Evolutionary conservation across 1,284 basidiomycete genomes (phyloP), one percentile per base, ranked within the genome.

Genomic region (Apiotrichum gracile): DNA sequence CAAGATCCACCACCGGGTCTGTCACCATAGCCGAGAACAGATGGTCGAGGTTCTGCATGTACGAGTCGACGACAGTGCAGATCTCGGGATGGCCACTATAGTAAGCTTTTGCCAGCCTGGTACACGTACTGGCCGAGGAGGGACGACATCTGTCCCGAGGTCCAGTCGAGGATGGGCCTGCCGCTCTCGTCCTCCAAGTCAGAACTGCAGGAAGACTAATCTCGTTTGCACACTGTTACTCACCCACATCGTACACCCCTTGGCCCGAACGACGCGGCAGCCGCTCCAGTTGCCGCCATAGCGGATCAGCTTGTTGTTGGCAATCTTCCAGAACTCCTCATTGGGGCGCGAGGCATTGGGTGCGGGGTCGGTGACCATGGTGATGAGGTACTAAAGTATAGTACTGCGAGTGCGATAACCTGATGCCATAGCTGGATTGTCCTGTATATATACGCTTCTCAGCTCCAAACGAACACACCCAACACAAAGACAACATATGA

Each of bases 151-250:
- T 68, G 66, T 13, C 65, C 68, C 14, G 57, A 63, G 4, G 69
- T 72, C 48, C 58, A 72, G 57, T 72, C 69, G 31, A 72, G 57
- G 45, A 72, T 67, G 34, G 61, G 53, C 14, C 57, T 55, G 14
- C 64, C 68, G 21, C 61, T 53, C 27, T 55, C 51, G 52, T 71
- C 68, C 58, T 67, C 47, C 14, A 4, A 2, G 34, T 48, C 37
- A 54, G 47, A 29, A n/a, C 24, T 7, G 1, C 21, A 2, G 17
- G n/a, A n/a, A n/a, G n/a, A n/a, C n/a, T n/a, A n/a, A n/a, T n/a
- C n/a, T 31, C 4, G 5, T 31, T 14, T 31, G 2, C 31, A 2
- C 12, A 16, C 2, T 1, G 12, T 13, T 19, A 55, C 54, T 51
- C 45, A 58, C 54, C 27, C 39, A 54, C 45, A 29, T 29, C 31